phyloP scores from a whole-genome alignment of 257 asterid species.

The Solanum microdontum region DNA sequence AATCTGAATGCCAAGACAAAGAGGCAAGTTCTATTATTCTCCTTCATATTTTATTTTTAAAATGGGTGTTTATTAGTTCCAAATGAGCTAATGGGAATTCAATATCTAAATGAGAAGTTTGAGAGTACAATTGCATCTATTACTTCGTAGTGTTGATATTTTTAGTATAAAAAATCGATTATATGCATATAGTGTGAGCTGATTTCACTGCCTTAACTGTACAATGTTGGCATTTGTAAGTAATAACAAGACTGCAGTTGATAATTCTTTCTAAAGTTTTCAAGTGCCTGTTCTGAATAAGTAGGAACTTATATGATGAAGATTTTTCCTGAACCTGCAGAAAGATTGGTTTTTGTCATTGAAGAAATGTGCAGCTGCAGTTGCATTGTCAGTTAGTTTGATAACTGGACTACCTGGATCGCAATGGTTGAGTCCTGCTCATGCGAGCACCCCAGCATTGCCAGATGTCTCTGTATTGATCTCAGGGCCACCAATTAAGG shows the following conservation, averaged over 20 bases:
- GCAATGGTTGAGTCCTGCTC: conserved; percentile 41
- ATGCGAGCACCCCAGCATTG: conserved; percentile 40
- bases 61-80: neutral
- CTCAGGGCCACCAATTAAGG: conserved; percentile 96
- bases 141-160: neutral
- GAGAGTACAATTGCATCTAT: neutral
- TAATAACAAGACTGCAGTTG: neutral
- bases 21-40: conserved; percentile 33
- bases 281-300: neutral
- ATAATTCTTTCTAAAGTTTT: neutral
- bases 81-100: neutral
- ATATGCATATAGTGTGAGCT: neutral
- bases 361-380: conserved; percentile 57
- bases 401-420: conserved; percentile 47
- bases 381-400: conserved; percentile 59
- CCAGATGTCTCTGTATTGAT: conserved; percentile 87
- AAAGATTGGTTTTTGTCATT: conserved; percentile 29
- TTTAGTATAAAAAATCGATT: neutral
- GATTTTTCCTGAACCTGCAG: conserved; percentile 29
- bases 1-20: conserved; percentile 19
- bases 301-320: neutral
- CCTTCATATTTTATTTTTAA: neutral
- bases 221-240: neutral
- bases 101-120: neutral
- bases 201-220: neutral